Conservation (phyloP, 805 yeast species). For the Candida michaelii region DNA sequence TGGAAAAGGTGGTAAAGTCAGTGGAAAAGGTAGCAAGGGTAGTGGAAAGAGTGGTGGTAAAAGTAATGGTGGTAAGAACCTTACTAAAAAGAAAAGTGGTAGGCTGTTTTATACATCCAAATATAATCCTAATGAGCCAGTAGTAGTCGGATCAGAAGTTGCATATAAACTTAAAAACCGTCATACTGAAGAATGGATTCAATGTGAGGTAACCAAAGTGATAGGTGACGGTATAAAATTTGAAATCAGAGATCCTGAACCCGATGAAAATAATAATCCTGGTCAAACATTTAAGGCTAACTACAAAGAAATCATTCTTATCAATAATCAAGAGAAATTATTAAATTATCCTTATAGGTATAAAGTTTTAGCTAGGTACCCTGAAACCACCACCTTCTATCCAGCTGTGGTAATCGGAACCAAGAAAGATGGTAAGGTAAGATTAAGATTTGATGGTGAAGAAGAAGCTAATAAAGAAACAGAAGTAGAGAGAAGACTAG, state of each 20-base stretch:
- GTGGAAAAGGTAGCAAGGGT: conserved; percentile 4
- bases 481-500: conserved; percentile 82
- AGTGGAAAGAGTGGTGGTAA: conserved; percentile 15
- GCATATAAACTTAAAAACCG: conserved; percentile 77
- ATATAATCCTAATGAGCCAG: conserved; percentile 58
- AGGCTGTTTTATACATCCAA: conserved; percentile 52
- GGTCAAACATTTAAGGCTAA: conserved; percentile 84
- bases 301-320: conserved; percentile 73
- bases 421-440: conserved; percentile 71
- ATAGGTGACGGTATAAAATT: conserved; percentile 71
- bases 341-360: conserved; percentile 69
- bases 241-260: conserved; percentile 97
- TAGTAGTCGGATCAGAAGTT: conserved; percentile 73
- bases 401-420: conserved; percentile 88
- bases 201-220: conserved; percentile 81
- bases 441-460: conserved; percentile 90
- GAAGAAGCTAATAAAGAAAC: conserved; percentile 96
- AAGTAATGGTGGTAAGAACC: neutral
- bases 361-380: conserved; percentile 88
- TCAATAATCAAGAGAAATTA: conserved; percentile 49
- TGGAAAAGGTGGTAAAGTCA: neutral
- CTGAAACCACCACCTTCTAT: conserved; percentile 96
- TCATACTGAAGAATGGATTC: conserved; percentile 92
- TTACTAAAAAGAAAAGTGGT: conserved; percentile 31
- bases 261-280: conserved; percentile 87